Evolutionary conservation across 2,329 filamentous ascomycete genomes (phyloP).

Genomic region (Verticillium nubilum): DNA sequence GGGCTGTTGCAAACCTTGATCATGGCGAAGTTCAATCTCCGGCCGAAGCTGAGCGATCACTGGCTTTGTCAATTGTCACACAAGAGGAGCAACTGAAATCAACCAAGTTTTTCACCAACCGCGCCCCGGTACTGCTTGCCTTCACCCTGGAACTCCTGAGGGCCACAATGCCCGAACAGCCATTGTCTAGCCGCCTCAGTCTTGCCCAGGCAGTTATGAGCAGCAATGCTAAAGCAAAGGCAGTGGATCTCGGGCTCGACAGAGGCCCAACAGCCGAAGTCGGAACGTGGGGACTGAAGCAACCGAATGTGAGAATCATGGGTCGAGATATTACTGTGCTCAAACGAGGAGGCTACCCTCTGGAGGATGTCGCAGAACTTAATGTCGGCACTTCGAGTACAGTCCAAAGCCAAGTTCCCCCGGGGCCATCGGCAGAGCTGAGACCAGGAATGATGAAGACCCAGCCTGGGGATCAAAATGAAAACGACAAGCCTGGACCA

Average conservation of each 20-base stretch:
- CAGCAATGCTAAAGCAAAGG: conserved; percentile 72
- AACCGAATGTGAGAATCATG: conserved; percentile 68
- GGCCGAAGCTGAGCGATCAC: conserved; percentile 56
- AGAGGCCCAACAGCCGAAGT: conserved; percentile 60
- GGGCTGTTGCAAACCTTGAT: neutral
- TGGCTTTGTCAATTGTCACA: conserved; percentile 51
- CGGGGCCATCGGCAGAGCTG: neutral
- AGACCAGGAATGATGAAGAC: neutral
- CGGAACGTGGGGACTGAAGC: conserved; percentile 68
- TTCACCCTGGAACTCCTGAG: conserved; percentile 71
- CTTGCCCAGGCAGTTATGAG: conserved; percentile 80
- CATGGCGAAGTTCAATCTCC: neutral
- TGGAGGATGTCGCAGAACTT: conserved; percentile 33
- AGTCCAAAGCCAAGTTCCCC: neutral
- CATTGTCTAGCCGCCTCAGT: conserved; percentile 75
- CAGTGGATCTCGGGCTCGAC: conserved; percentile 67
- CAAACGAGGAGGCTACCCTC: conserved; percentile 62
- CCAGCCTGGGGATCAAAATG: neutral
- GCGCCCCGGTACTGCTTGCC: conserved; percentile 76
- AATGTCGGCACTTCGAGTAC: conserved; percentile 11
- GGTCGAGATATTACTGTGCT: conserved; percentile 69
- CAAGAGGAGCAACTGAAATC: conserved; percentile 55
- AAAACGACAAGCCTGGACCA: neutral
- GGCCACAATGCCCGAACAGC: conserved; percentile 81
- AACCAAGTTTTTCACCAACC: conserved; percentile 64